Evolutionary conservation across 331 rosid species (phyloP).

Genomic region (Saraca asoca): DNA sequence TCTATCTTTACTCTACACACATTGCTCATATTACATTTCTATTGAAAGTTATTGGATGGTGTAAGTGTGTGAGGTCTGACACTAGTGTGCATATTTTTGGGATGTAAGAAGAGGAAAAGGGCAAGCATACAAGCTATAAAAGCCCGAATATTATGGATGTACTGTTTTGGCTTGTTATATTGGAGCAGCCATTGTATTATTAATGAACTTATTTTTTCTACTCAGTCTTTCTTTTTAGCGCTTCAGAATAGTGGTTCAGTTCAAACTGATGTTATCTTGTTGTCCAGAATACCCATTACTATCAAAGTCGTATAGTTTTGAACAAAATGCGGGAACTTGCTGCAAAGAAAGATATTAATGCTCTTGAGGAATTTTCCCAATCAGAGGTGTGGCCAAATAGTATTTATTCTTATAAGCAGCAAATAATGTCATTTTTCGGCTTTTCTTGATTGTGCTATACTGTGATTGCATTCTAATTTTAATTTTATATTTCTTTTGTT

Average conservation of each 20-base stretch:
- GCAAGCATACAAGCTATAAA: neutral
- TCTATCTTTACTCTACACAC: no score
- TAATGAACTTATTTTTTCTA: neutral
- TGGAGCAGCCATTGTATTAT: neutral
- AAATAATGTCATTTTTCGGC: slow-evolving; percentile 1
- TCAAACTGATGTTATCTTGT: slow-evolving; percentile 20
- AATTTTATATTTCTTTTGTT: neutral
- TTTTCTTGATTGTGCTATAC: slow-evolving; percentile 6
- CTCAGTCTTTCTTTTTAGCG: neutral
- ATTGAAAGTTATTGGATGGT: no score
- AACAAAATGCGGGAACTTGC: slow-evolving; percentile 74
- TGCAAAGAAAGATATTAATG: slow-evolving; percentile 62
- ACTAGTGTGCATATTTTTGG: neutral
- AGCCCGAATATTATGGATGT: neutral
- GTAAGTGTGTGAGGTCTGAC: no score
- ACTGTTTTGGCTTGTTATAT: slow-evolving; percentile 2
- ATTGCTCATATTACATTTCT: no score
- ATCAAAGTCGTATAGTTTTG: slow-evolving; percentile 61
- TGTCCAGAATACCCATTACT: slow-evolving; percentile 66
- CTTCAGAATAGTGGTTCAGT: slow-evolving; percentile 1
- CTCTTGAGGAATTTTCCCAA: slow-evolving; percentile 62
- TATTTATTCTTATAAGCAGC: slow-evolving; percentile 18
- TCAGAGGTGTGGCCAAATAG: slow-evolving; percentile 59
- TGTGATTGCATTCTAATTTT: slow-evolving; percentile 16
- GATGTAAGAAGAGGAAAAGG: neutral